phyloP scores from a whole-genome alignment of 179 eudicot species.

The Corrigiola litoralis region DNA sequence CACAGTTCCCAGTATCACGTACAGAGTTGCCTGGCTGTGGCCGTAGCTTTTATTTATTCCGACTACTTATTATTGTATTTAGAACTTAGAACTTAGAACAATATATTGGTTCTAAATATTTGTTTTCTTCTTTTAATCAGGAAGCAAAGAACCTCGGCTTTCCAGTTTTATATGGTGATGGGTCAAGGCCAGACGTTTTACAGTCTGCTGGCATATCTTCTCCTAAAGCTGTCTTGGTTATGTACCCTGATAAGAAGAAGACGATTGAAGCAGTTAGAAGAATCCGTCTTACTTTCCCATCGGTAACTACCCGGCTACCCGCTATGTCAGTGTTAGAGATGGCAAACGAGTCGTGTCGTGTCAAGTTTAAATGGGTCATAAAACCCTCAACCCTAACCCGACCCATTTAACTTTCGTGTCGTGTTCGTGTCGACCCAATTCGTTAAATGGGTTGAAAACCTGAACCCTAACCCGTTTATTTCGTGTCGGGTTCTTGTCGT shows the following conservation, averaged over 20 bases:
- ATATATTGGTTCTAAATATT: neutral
- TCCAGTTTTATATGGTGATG: constrained; percentile 90
- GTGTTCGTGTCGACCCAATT: no score
- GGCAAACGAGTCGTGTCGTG: no score
- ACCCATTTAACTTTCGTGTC: no score
- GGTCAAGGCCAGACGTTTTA: constrained; percentile 82
- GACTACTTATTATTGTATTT: neutral
- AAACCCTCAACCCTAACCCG: no score
- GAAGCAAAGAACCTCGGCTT: constrained; percentile 78
- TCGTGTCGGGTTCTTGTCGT: no score
- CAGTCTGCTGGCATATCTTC: constrained; percentile 89
- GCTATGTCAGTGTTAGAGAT: no score
- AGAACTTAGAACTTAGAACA: no score
- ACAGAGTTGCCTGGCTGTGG: neutral
- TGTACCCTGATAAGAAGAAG: constrained; percentile 73
- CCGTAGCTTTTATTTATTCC: neutral
- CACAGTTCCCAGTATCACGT: neutral
- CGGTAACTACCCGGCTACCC: no score
- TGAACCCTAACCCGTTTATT: no score
- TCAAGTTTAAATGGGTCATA: no score
- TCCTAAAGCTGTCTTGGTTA: constrained; percentile 92
- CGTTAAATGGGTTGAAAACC: no score
- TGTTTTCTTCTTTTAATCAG: constrained; percentile 28
- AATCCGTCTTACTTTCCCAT: constrained; percentile 84
- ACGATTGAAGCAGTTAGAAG: constrained; percentile 80